These are phyloP conservation scores for Globisporangium barbulae DNA, from an alignment of 352 stramenopile genomes.

Conservation along the genomic window DNA sequence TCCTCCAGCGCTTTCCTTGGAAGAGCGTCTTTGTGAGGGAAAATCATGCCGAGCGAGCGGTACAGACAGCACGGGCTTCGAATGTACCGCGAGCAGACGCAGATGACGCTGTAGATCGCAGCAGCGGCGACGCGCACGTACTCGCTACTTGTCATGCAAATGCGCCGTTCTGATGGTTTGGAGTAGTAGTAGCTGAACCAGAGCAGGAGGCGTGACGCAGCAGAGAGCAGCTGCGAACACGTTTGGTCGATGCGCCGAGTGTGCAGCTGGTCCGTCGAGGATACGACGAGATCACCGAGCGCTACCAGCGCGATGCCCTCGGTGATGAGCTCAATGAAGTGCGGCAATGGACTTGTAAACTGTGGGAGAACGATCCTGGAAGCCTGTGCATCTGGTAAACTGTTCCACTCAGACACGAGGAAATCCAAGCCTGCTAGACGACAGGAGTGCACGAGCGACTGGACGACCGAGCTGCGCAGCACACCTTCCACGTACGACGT, in stretches of 20 bases:
- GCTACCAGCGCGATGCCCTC: slow-evolving; percentile 49
- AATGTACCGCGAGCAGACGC: slow-evolving; percentile 56
- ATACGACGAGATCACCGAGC: slow-evolving; percentile 50
- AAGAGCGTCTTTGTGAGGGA: slow-evolving; percentile 62
- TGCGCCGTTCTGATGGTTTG: slow-evolving; percentile 33
- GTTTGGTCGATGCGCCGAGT: slow-evolving; percentile 65
- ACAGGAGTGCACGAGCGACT: slow-evolving; percentile 46
- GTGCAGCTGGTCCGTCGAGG: slow-evolving; percentile 47
- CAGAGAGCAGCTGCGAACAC: slow-evolving; percentile 54
- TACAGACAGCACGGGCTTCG: slow-evolving; percentile 72
- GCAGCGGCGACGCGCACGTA: slow-evolving; percentile 63
- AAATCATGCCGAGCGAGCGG: slow-evolving; percentile 56
- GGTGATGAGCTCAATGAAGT: slow-evolving; percentile 57
- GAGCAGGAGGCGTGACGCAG: slow-evolving; percentile 45
- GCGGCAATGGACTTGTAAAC: slow-evolving; percentile 42
- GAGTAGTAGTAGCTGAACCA: slow-evolving; percentile 70
- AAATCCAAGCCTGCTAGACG: slow-evolving; percentile 57
- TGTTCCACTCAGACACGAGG: slow-evolving; percentile 46
- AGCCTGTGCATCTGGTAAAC: not conserved
- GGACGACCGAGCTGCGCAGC: slow-evolving; percentile 36
- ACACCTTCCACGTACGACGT: slow-evolving; percentile 31
- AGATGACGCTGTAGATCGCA: slow-evolving; percentile 75
- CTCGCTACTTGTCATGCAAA: slow-evolving; percentile 32
- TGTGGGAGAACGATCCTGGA: slow-evolving; percentile 9
- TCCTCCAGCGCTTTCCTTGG: slow-evolving; percentile 49